Base-by-base conservation (phyloP, 1,284 basidiomycete genomes). In the Trametes polyzona region DNA sequence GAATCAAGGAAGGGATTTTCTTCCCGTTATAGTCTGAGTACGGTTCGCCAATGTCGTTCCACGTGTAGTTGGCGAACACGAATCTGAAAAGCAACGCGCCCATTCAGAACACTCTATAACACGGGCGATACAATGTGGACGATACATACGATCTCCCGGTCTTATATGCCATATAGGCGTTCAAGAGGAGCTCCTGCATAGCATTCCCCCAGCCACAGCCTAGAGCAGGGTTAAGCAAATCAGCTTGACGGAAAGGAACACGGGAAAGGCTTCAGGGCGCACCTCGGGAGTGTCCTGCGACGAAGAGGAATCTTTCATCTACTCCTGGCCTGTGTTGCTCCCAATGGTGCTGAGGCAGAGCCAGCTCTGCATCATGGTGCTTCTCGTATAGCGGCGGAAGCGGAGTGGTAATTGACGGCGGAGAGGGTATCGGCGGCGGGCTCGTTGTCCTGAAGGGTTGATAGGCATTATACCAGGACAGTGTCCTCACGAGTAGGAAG, bases 1-100 rank as follows among this genome's bases (percentile, higher is more conserved):
- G 87, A 32, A 88, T 79, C 1, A 76, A 73, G 0, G 81, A 74
- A 1, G 86, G 83, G 78, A 73, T 47, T 78, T 77, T 6, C 70
- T 68, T 59, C 74, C 77, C 16, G 76, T 83, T 60, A 49, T 59
- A 70, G 11, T 61, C 55, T 2, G 68, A 57, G 42, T 66, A 72
- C 16, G 59, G 53, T 2, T 52, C 47, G 8, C 54, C 48, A 36
- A 66, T 57, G 33, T 41, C 44, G 29, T 67, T 67, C 86, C 86
- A 88, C 14, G 78, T 79, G 59, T 86, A 87, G 62, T 88, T 85
- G 49, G 86, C 80, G 51, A 87, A 87, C 0, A 88, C 86, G 57
- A 79, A 86, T 16, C 72, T 68, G 26, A 21, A 3, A 9, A 11
- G 19, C 26, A 19, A 26, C 17, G 21, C 1, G 35, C 3, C 6